A percentile compares a stretch with the other conserved stretches of the same genome.
These are phyloP conservation scores for Cucurbita maxima DNA, from an alignment of 306 rosid genomes.

Conservation along the genomic window DNA sequence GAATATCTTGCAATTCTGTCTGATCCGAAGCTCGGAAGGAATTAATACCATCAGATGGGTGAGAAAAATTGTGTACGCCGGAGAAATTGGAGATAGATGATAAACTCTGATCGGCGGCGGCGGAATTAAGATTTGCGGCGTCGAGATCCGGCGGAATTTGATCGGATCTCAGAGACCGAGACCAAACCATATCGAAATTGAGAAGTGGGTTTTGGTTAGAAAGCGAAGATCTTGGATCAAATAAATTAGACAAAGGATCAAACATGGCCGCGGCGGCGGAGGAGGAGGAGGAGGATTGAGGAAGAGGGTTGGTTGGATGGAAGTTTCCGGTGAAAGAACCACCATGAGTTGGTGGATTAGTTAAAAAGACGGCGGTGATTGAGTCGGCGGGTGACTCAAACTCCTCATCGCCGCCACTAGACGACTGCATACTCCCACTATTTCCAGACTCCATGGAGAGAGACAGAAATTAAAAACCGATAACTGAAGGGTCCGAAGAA, in stretches of 20 bases:
- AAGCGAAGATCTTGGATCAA: conserved; percentile 33
- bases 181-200: conserved; percentile 51
- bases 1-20: neutral
- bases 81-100: conserved; percentile 15
- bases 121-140: conserved; percentile 8
- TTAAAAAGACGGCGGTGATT: conserved; percentile 30
- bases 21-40: neutral
- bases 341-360: conserved; percentile 6
- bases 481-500: conserved; percentile 6
- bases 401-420: conserved; percentile 84
- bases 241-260: conserved; percentile 45
- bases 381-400: conserved; percentile 71
- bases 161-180: conserved; percentile 26
- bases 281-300: conserved; percentile 7
- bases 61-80: neutral
- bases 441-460: conserved; percentile 65
- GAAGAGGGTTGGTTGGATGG: neutral
- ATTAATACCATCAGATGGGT: neutral
- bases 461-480: neutral
- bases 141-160: conserved; percentile 13
- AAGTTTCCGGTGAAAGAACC: conserved; percentile 10
- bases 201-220: conserved; percentile 14
- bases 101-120: neutral
- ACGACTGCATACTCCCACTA: conserved; percentile 85
- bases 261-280: conserved; percentile 2